phyloP scores from a whole-genome alignment of 169 alveolate species.

The Babesia divergens region DNA sequence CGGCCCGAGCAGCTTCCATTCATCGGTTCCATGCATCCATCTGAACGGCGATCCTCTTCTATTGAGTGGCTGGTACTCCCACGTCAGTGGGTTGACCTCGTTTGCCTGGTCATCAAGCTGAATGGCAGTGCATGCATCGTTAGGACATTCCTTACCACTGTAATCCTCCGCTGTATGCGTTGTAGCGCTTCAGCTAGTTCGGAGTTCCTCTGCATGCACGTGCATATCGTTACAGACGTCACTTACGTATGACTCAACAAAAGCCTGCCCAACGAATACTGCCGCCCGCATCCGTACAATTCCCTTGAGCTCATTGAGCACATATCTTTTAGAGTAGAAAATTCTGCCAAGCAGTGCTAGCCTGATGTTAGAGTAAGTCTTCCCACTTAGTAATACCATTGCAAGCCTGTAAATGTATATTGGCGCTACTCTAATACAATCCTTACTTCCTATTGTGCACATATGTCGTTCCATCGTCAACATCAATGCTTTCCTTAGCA shows the following conservation, averaged over 20 bases:
- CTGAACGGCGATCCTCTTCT: slow-evolving; percentile 52
- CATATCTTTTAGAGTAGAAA: slow-evolving; percentile 47
- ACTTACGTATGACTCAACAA: slow-evolving; percentile 56
- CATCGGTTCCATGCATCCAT: slow-evolving; percentile 59
- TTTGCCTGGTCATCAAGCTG: slow-evolving; percentile 51
- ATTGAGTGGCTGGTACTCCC: slow-evolving; percentile 52
- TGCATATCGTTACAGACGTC: not conserved
- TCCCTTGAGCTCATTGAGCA: slow-evolving; percentile 29
- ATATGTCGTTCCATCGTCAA: slow-evolving; percentile 25
- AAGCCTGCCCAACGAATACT: slow-evolving; percentile 57
- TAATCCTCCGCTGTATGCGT: slow-evolving; percentile 14
- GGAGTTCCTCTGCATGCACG: not conserved
- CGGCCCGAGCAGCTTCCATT: slow-evolving; percentile 61
- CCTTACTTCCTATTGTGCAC: slow-evolving; percentile 44
- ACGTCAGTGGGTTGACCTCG: slow-evolving; percentile 52
- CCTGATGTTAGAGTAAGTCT: slow-evolving; percentile 37
- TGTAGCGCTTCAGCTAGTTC: slow-evolving; percentile 13
- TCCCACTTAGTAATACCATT: slow-evolving; percentile 29
- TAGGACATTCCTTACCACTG: slow-evolving; percentile 13
- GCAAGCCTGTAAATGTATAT: slow-evolving; percentile 21
- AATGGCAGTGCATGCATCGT: not conserved
- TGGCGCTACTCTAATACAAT: not conserved
- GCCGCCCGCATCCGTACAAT: slow-evolving; percentile 45
- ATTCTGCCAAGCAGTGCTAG: slow-evolving; percentile 53
- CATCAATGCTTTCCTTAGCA: slow-evolving; percentile 1